Percentiles rank a stretch among this genome's conserved stretches.
phyloP scores from a whole-genome alignment of 352 stramenopile species.

The Globisporangium splendens region DNA sequence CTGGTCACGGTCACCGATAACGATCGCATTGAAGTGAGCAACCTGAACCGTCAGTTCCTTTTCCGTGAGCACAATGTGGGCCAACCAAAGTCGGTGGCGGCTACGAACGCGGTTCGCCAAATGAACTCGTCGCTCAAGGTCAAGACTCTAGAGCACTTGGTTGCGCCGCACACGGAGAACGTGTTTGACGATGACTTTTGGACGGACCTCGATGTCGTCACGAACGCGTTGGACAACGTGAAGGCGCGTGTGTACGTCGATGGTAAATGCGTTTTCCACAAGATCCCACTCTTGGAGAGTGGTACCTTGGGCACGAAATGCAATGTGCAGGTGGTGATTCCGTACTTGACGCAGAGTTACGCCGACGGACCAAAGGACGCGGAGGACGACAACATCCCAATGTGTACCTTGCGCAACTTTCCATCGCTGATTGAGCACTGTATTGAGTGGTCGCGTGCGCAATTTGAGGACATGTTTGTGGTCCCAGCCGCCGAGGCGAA shows the following conservation, averaged over 20 bases:
- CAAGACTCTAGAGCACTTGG: conserved; percentile 78
- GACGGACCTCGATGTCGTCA: conserved; percentile 90
- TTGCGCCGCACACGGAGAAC: conserved; percentile 77
- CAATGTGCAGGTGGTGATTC: conserved; percentile 92
- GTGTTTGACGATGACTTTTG: conserved; percentile 82
- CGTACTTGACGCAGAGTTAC: conserved; percentile 93
- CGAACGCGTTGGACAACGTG: conserved; percentile 99
- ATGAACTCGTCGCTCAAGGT: conserved; percentile 82
- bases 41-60: conserved; percentile 85
- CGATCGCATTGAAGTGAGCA: conserved; percentile 86
- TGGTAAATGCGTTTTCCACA: conserved; percentile 97
- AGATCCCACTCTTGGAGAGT: conserved; percentile 95
- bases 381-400: conserved; percentile 97
- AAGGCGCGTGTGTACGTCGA: conserved; percentile 98
- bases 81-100: conserved; percentile 80
- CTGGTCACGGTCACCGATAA: conserved; percentile 85
- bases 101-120: conserved; percentile 62
- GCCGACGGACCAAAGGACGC: conserved; percentile 94
- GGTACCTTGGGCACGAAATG: conserved; percentile 98
- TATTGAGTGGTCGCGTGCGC: conserved; percentile 97
- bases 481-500: conserved; percentile 78
- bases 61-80: conserved; percentile 86
- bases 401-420: conserved; percentile 99
- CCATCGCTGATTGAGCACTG: conserved; percentile 95
- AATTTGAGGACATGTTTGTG: conserved; percentile 86